Evolutionary conservation across 148 eudicot genomes (phyloP).

Genomic region (Amaranthus palmeri): DNA sequence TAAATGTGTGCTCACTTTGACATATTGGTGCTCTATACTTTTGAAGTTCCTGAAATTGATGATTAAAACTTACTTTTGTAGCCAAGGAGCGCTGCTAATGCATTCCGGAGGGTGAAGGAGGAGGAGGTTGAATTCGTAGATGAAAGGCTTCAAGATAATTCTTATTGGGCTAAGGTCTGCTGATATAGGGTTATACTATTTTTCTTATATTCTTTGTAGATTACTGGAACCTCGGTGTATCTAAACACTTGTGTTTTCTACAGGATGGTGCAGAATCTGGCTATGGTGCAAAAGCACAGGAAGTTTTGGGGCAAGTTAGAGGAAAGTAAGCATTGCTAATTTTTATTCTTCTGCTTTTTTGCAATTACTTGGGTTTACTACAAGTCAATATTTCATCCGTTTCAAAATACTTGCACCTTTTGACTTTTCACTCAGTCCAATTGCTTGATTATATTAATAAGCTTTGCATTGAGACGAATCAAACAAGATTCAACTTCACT

Average conservation of each 20-base stretch:
- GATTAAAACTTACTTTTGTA: slow-evolving; percentile 26
- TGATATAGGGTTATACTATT: slow-evolving; percentile 3
- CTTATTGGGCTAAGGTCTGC: slow-evolving; percentile 94
- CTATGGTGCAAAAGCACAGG: slow-evolving; percentile 97
- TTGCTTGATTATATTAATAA: too few relatives aligned
- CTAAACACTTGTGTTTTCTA: background rate
- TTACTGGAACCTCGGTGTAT: background rate
- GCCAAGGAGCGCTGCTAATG: slow-evolving; percentile 64
- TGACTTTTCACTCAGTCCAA: too few relatives aligned
- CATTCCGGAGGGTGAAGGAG: slow-evolving; percentile 81
- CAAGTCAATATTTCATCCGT: too few relatives aligned
- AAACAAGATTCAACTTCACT: too few relatives aligned
- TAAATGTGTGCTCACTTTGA: too few relatives aligned
- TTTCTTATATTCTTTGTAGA: background rate
- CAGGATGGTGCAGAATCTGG: slow-evolving; percentile 91
- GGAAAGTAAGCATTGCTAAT: slow-evolving; percentile 56
- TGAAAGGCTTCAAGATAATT: slow-evolving; percentile 80
- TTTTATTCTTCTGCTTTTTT: background rate
- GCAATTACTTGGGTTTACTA: background rate
- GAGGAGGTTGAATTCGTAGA: slow-evolving; percentile 74
- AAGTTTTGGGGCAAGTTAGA: slow-evolving; percentile 80
- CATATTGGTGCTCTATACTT: too few relatives aligned
- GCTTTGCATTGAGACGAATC: too few relatives aligned
- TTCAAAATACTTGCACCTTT: too few relatives aligned
- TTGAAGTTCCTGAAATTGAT: background rate